Evolutionary conservation across 305 asterid species (phyloP).

Genomic region (Andrographis paniculata): DNA sequence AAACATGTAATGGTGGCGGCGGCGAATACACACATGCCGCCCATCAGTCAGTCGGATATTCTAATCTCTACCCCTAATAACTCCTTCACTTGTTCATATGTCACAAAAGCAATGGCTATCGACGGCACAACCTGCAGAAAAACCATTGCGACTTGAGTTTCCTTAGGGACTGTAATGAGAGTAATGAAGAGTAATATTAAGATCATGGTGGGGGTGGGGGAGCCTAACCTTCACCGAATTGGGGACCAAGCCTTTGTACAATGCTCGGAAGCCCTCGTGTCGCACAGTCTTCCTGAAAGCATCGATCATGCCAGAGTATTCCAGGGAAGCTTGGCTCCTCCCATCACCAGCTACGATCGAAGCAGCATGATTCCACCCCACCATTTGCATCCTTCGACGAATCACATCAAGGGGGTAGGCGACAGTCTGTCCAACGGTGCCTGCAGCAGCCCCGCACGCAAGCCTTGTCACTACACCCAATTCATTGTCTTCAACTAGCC

Average conservation of each 20-base stretch:
- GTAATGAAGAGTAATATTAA: neutral
- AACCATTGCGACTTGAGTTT: slow-evolving; percentile 9
- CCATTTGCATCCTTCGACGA: slow-evolving; percentile 99
- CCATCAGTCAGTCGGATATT: slow-evolving; percentile 86
- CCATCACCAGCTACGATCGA: slow-evolving; percentile 84
- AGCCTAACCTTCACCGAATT: slow-evolving; percentile 91
- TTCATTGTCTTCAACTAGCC: slow-evolving; percentile 72
- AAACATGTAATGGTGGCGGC: too few species aligned
- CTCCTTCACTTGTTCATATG: slow-evolving; percentile 91
- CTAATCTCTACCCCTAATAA: slow-evolving; percentile 79
- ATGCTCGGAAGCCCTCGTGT: slow-evolving; percentile 81
- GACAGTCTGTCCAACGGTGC: slow-evolving; percentile 95
- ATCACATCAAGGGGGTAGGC: slow-evolving; percentile 97
- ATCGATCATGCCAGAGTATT: slow-evolving; percentile 88
- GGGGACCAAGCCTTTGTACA: slow-evolving; percentile 97
- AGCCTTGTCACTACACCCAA: slow-evolving; percentile 85
- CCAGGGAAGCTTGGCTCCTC: slow-evolving; percentile 54
- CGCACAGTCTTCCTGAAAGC: slow-evolving; percentile 93
- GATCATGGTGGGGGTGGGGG: neutral
- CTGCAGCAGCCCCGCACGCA: slow-evolving; percentile 96
- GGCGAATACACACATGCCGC: neutral
- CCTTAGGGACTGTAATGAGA: too few species aligned
- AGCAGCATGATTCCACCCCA: slow-evolving; percentile 89
- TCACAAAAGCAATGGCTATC: slow-evolving; percentile 93
- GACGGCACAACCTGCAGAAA: slow-evolving; percentile 85